phyloP scores from a whole-genome alignment of 2,329 filamentous ascomycete genomes.

The Laburnicola sp. region DNA sequence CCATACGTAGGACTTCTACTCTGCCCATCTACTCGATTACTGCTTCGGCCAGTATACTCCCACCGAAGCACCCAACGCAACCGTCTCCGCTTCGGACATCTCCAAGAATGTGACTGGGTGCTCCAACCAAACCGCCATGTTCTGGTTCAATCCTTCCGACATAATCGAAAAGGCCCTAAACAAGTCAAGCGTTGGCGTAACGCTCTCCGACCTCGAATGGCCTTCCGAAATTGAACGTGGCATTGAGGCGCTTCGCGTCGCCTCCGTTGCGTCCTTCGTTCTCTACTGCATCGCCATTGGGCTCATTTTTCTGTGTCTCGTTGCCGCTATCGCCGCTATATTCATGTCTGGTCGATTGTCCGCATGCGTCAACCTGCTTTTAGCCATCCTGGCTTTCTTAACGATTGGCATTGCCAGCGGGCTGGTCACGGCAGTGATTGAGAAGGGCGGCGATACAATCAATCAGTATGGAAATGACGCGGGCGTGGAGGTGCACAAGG shows the following conservation, averaged over 20 bases:
- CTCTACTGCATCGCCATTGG: conserved; percentile 63
- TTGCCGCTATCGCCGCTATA: conserved; percentile 52
- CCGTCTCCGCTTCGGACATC: conserved; percentile 47
- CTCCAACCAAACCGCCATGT: conserved; percentile 57
- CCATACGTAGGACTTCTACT: conserved; percentile 59
- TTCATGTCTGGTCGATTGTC: conserved; percentile 51
- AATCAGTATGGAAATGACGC: conserved; percentile 57
- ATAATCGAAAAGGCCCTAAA: conserved; percentile 56
- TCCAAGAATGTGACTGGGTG: conserved; percentile 59
- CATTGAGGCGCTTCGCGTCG: conserved; percentile 54
- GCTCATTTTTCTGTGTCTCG: conserved; percentile 55
- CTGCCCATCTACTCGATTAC: conserved; percentile 62
- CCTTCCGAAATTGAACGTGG: conserved; percentile 59
- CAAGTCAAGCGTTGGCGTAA: conserved; percentile 48
- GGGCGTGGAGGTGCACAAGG: conserved; percentile 55
- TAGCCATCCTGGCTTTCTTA: conserved; percentile 57
- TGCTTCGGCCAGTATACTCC: conserved; percentile 57
- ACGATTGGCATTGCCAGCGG: conserved; percentile 73
- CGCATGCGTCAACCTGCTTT: conserved; percentile 55
- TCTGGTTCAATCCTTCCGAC: conserved; percentile 59
- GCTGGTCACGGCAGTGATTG: conserved; percentile 66
- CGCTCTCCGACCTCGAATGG: conserved; percentile 59
- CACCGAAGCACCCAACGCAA: conserved; percentile 48
- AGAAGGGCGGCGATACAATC: conserved; percentile 57
- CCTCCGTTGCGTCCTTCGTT: conserved; percentile 58